A percentile compares a stretch with the other conserved stretches of the same genome.
These are phyloP conservation scores for Cladobotryum mycophilum DNA, from an alignment of 2,329 filamentous ascomycete genomes.

Conservation along the genomic window DNA sequence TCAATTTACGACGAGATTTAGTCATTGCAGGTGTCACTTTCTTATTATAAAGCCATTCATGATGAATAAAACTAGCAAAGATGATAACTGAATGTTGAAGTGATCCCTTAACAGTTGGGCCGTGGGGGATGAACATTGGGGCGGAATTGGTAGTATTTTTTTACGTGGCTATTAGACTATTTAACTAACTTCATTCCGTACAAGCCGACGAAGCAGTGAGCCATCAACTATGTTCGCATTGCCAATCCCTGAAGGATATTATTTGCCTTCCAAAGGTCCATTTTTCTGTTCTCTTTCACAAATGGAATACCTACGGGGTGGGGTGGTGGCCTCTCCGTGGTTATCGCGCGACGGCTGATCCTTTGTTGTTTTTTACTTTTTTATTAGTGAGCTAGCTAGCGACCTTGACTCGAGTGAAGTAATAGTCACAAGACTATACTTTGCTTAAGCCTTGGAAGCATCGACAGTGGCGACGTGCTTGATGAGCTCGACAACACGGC, in stretches of 20 bases:
- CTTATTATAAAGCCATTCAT: not conserved
- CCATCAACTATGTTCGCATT: not conserved
- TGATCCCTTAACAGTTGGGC: too few species aligned
- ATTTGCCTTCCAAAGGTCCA: not conserved
- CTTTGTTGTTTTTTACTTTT: slow-evolving; percentile 18
- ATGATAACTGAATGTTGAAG: not conserved
- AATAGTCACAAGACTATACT: not conserved
- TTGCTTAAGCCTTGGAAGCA: slow-evolving; percentile 41
- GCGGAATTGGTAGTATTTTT: slow-evolving; percentile 7
- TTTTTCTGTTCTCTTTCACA: slow-evolving; percentile 3
- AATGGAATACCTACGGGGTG: not conserved
- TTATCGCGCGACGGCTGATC: slow-evolving; percentile 8
- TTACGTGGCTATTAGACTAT: slow-evolving; percentile 2
- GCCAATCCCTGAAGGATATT: slow-evolving; percentile 2
- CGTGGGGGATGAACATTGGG: not conserved
- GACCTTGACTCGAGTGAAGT: not conserved
- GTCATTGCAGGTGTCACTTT: slow-evolving; percentile 1
- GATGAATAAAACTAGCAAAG: too few species aligned
- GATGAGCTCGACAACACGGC: slow-evolving; percentile 80
- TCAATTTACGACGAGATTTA: not conserved
- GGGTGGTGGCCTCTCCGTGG: not conserved
- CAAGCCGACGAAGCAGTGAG: slow-evolving; percentile 2
- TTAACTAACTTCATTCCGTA: slow-evolving; percentile 1
- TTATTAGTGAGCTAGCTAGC: not conserved
- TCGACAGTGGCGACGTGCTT: slow-evolving; percentile 77